Percentiles rank a stretch among this genome's conserved stretches.
Evolutionary conservation across 1,284 basidiomycete species (phyloP).

Genomic region (Acaromyces ingoldii): DNA sequence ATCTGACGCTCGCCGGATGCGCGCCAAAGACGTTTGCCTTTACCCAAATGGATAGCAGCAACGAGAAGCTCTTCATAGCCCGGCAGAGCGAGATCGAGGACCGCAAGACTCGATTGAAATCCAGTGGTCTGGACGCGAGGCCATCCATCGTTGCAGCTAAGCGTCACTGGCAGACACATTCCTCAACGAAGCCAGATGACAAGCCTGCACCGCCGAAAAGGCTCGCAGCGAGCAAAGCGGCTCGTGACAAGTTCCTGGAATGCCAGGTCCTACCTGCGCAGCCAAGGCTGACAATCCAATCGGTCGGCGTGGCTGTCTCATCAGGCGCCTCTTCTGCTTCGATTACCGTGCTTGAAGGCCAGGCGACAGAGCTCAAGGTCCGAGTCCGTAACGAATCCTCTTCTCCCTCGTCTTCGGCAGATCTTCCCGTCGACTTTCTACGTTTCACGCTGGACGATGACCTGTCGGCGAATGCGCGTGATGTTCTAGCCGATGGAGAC

Average conservation of each 20-base stretch:
- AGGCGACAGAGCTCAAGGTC: too few relatives aligned
- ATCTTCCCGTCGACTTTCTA: slow-evolving; percentile 75
- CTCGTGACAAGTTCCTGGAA: slow-evolving; percentile 55
- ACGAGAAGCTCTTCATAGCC: slow-evolving; percentile 64
- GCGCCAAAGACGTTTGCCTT: slow-evolving; percentile 68
- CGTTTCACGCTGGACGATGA: slow-evolving; percentile 83
- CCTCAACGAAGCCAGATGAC: not conserved
- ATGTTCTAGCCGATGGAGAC: slow-evolving; percentile 66
- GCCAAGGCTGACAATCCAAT: too few relatives aligned
- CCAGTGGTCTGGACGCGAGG: slow-evolving; percentile 64
- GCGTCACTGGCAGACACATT: not conserved
- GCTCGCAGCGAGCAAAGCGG: not conserved
- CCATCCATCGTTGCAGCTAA: slow-evolving; percentile 18
- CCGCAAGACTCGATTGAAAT: slow-evolving; percentile 66
- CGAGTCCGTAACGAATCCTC: too few relatives aligned
- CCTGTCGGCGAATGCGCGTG: slow-evolving; percentile 69
- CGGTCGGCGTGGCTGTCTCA: too few relatives aligned
- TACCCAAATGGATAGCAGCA: slow-evolving; percentile 68
- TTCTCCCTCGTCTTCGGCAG: slow-evolving; percentile 79
- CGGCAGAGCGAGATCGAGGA: slow-evolving; percentile 58
- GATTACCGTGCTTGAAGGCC: too few relatives aligned
- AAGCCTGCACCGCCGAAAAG: slow-evolving; percentile 2
- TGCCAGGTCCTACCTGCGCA: slow-evolving; percentile 77
- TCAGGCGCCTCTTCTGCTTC: too few relatives aligned
- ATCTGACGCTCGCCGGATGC: slow-evolving; percentile 70